phyloP scores from a whole-genome alignment of 441 rosid genomes.

The Adansonia gregorii region DNA sequence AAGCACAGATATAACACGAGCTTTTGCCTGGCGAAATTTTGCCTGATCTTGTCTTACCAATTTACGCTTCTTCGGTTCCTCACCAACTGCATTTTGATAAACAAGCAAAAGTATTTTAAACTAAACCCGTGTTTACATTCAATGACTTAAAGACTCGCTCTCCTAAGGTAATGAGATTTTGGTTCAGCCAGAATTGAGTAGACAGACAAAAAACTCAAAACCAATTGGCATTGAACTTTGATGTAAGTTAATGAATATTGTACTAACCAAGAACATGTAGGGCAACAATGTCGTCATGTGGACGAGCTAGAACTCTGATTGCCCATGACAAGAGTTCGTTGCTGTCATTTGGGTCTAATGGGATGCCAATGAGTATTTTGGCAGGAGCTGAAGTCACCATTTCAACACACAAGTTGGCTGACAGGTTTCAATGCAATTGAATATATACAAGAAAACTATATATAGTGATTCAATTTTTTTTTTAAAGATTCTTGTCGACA shows the following conservation, averaged over 20 bases:
- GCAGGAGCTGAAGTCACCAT: slow-evolving; percentile 49
- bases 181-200: background rate
- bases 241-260: background rate
- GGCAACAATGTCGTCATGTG: slow-evolving; percentile 70
- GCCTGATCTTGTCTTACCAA: slow-evolving; percentile 43
- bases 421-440: background rate
- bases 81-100: slow-evolving; percentile 42
- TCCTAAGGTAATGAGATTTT: background rate
- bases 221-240: background rate
- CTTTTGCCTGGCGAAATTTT: slow-evolving; percentile 69
- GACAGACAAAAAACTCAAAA: background rate
- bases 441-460: slow-evolving; percentile 11
- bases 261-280: slow-evolving; percentile 72
- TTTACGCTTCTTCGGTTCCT: slow-evolving; percentile 50
- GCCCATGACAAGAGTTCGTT: slow-evolving; percentile 82
- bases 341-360: slow-evolving; percentile 62
- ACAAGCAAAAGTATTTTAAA: slow-evolving; percentile 7
- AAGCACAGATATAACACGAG: slow-evolving; percentile 81
- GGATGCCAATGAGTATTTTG: slow-evolving; percentile 70
- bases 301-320: slow-evolving; percentile 66
- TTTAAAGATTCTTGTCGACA: slow-evolving; percentile 14
- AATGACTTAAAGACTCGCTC: too few species aligned
- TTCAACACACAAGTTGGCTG: slow-evolving; percentile 23
- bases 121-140: background rate
- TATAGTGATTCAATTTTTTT: slow-evolving; percentile 21